Evolutionary conservation across 2,329 filamentous ascomycete species (phyloP), one percentile per base, ranked within the genome.

Genomic region (Aspergillus sp.): DNA sequence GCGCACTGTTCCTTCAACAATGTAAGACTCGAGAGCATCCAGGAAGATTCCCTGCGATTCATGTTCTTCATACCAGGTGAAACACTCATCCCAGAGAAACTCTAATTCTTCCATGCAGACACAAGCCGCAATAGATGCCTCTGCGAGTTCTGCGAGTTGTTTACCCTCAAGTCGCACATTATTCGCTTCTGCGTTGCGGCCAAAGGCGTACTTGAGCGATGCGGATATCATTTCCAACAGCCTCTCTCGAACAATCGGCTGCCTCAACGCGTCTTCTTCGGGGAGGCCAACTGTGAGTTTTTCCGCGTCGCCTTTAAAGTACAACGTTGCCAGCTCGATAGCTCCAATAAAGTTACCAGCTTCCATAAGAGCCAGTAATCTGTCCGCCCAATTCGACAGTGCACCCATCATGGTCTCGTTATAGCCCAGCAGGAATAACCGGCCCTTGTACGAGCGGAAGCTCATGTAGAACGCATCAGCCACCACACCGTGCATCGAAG

Each of bases 391-490:
- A 58, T 98, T 98, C 0, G 93, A 97, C 30, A 98, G 71, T 4
- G 86, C 87, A 2, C 93, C 93, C 43, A 97, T 88, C 0, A 89
- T 88, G 37, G 96, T 75, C 62, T 97, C 91, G 61, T 91, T 93
- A 71, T 91, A 90, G n/a, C 93, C 90, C 7, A 98, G 76, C 3
- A 97, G 73, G 62, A 98, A 98, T 32, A 96, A 76, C 25, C 91
- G 82, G 4, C 93, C 90, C 67, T 97, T 98, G 71, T 97, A 98
- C 3, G 89, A 81, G 61, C 88, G 89, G 69, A 97, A 91, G 67
- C 91, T 96, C 89, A 97, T 97, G 64, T 91, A 91, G 59, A 96
- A 98, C 0, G 90, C 93, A 74, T 98, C 93, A 6, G 91, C 91
- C 43, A 97, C 88, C 7, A 97, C 90, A 2, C 91, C 91, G 68